Percentiles rank a stretch among this genome's conserved stretches.
Evolutionary conservation across 2,329 filamentous ascomycete genomes (phyloP).

Genomic region (Claviceps pazoutovae): DNA sequence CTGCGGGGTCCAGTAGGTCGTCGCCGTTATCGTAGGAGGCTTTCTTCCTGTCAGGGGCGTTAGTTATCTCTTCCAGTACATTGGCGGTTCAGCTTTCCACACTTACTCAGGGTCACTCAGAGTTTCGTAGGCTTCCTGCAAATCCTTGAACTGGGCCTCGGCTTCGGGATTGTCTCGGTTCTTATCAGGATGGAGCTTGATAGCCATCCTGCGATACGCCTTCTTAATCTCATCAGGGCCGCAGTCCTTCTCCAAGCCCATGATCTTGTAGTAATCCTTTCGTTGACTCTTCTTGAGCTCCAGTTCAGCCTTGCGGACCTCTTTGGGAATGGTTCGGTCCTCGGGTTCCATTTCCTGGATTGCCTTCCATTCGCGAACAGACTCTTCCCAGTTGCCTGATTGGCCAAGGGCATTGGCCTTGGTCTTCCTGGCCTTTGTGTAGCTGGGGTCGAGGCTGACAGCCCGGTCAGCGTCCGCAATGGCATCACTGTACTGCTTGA

Average conservation of each 20-base stretch:
- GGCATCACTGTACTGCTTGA: constrained; percentile 72
- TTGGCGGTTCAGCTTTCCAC: neutral
- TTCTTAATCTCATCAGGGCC: constrained; percentile 82
- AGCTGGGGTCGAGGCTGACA: constrained; percentile 66
- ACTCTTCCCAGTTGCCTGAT: constrained; percentile 83
- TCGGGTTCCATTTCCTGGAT: constrained; percentile 71
- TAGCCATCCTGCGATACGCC: constrained; percentile 88
- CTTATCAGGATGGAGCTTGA: constrained; percentile 94
- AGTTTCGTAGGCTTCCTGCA: constrained; percentile 92
- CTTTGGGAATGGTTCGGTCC: constrained; percentile 67
- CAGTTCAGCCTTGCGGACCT: constrained; percentile 79
- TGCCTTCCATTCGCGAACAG: constrained; percentile 75
- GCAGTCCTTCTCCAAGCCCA: constrained; percentile 76
- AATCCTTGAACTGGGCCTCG: constrained; percentile 91
- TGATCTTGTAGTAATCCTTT: constrained; percentile 98
- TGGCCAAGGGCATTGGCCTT: constrained; percentile 81
- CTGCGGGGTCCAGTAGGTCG: constrained; percentile 74
- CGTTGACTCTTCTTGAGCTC: constrained; percentile 95
- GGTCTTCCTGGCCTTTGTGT: constrained; percentile 84
- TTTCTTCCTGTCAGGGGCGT: constrained; percentile 50
- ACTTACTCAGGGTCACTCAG: constrained; percentile 85
- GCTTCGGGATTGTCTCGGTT: constrained; percentile 77
- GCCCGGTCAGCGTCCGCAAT: constrained; percentile 79
- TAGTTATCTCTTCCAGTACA: neutral
- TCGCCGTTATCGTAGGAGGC: constrained; percentile 85